Percentiles rank a stretch among this genome's conserved stretches.
Conservation (phyloP, 345 rosid genomes). For the Eucalyptus viminalis region DNA sequence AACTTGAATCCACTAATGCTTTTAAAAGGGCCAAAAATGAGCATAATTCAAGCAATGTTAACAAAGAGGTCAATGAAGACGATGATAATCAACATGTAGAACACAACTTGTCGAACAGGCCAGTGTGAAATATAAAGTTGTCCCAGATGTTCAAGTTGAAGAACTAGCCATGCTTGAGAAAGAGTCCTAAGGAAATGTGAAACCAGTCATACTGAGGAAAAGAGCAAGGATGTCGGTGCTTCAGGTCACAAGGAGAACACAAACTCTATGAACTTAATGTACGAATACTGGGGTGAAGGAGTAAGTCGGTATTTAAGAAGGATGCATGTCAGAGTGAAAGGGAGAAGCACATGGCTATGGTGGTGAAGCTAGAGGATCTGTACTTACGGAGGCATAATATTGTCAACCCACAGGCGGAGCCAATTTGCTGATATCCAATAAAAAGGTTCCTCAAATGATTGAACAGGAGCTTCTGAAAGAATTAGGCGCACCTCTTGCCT, state of each 20-base stretch:
- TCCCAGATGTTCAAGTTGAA: background rate
- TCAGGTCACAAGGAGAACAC: background rate
- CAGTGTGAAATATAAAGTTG: background rate
- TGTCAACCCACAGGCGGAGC: slow-evolving; percentile 97
- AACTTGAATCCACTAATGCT: background rate
- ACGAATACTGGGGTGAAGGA: background rate
- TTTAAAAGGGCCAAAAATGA: background rate
- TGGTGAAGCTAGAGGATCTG: background rate
- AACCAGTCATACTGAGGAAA: background rate
- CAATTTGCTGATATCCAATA: slow-evolving; percentile 83
- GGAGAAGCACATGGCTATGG: background rate
- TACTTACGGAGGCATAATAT: slow-evolving; percentile 57
- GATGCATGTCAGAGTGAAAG: background rate
- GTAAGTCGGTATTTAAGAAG: background rate
- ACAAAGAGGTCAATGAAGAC: background rate
- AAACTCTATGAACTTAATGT: background rate
- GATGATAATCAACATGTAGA: background rate
- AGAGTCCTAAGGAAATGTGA: background rate
- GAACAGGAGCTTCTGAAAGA: slow-evolving; percentile 80
- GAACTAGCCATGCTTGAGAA: background rate
- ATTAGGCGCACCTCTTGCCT: slow-evolving; percentile 76
- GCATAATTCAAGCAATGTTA: background rate
- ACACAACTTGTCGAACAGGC: background rate
- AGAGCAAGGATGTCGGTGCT: background rate
- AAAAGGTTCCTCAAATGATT: slow-evolving; percentile 46